phyloP scores from a whole-genome alignment of 306 rosid genomes.

The Dalbergia cultrata region DNA sequence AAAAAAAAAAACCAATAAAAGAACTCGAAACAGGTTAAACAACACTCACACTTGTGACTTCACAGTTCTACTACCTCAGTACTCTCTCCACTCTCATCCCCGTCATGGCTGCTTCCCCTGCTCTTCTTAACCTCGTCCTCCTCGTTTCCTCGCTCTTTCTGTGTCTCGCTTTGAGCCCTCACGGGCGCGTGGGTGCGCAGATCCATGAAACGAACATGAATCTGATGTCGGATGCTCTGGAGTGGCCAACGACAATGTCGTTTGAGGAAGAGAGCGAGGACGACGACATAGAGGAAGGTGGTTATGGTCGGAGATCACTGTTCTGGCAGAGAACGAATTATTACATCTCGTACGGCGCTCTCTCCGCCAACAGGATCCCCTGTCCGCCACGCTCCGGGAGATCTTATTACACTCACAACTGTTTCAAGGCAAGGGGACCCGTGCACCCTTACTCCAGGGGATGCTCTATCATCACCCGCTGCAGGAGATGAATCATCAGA shows the following conservation, averaged over 20 bases:
- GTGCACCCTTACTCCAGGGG: constrained; percentile 82
- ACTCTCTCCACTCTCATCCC: neutral
- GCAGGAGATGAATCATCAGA: constrained; percentile 63
- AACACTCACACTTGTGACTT: neutral
- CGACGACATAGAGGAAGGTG: constrained; percentile 46
- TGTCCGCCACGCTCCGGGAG: constrained; percentile 97
- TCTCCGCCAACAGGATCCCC: constrained; percentile 86
- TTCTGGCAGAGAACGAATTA: constrained; percentile 73
- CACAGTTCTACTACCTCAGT: neutral
- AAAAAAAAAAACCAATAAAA: neutral
- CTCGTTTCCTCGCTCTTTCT: constrained; percentile 32
- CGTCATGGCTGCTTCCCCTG: constrained; percentile 41
- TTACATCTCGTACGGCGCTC: constrained; percentile 94
- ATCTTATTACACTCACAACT: constrained; percentile 87
- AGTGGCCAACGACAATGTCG: constrained; percentile 69
- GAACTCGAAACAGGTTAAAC: neutral
- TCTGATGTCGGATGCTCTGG: constrained; percentile 65
- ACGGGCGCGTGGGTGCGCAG: constrained; percentile 42
- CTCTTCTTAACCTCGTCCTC: constrained; percentile 27
- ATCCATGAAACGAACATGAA: constrained; percentile 67
- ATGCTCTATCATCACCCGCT: constrained; percentile 77
- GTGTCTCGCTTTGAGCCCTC: constrained; percentile 13
- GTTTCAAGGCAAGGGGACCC: constrained; percentile 84
- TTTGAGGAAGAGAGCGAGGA: constrained; percentile 39
- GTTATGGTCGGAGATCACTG: constrained; percentile 70